Conservation (phyloP, 768 basidiomycete genomes). For the Lactarius indigo region DNA sequence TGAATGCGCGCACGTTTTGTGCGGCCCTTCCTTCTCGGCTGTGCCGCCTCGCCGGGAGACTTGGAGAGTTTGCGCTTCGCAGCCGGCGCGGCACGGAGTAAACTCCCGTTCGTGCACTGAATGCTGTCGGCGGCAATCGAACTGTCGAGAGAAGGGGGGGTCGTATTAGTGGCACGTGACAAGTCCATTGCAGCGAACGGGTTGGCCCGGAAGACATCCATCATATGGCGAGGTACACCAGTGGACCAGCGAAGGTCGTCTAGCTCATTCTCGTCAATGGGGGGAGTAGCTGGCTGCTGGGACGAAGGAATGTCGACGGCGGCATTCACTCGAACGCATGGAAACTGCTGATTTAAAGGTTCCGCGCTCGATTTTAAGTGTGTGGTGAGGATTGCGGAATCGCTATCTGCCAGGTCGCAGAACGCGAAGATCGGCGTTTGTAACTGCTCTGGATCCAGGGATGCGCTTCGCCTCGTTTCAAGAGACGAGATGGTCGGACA, state of each 20-base stretch:
- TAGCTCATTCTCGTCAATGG: conserved; percentile 4
- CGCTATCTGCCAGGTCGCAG: neutral
- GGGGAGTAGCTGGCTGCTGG: neutral
- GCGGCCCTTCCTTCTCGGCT: conserved; percentile 17
- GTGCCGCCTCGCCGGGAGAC: conserved; percentile 4
- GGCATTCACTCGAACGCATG: neutral
- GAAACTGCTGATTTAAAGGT: neutral
- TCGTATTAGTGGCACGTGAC: neutral
- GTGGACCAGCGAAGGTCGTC: conserved; percentile 18
- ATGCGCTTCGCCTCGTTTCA: conserved; percentile 6
- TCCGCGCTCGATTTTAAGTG: neutral
- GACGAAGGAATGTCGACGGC: neutral
- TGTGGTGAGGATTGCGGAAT: neutral
- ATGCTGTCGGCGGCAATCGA: neutral
- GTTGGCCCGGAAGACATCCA: conserved; percentile 25
- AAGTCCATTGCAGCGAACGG: conserved; percentile 11
- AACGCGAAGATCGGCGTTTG: conserved; percentile 10
- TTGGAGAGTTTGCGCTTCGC: conserved; percentile 12
- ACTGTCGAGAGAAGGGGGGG: conserved; percentile 4
- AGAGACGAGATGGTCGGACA: conserved; percentile 15
- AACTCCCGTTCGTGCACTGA: neutral
- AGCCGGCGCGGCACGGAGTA: neutral
- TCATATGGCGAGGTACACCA: conserved; percentile 23
- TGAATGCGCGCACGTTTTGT: conserved; percentile 21
- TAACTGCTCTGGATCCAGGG: conserved; percentile 1